phyloP scores from a whole-genome alignment of 805 yeast genomes.

The Myxozyma geophila region DNA sequence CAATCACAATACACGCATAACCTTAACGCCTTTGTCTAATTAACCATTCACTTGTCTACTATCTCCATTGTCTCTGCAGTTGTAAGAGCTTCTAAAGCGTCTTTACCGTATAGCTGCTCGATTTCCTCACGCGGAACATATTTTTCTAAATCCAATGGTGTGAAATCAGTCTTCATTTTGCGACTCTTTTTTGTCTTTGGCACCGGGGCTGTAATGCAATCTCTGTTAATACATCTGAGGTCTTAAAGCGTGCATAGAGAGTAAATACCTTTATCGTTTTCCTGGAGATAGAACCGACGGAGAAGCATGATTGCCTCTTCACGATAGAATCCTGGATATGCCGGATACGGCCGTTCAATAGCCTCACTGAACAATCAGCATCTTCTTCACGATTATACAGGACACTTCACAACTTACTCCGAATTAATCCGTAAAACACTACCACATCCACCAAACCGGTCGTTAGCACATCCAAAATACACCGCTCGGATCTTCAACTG shows the following conservation, averaged over 20 bases:
- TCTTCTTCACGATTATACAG: neutral
- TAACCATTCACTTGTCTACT: neutral
- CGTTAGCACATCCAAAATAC: constrained; percentile 91
- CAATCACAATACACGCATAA: neutral
- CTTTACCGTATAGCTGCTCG: constrained; percentile 44
- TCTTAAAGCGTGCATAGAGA: no score
- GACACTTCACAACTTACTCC: constrained; percentile 44
- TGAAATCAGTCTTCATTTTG: constrained; percentile 55
- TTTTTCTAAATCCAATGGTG: constrained; percentile 28
- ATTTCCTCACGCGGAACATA: constrained; percentile 31
- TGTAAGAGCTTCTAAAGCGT: neutral
- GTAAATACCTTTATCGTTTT: constrained; percentile 59
- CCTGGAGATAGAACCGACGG: constrained; percentile 81
- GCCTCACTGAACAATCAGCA: constrained; percentile 10
- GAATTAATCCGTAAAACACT: constrained; percentile 68
- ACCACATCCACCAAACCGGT: constrained; percentile 96
- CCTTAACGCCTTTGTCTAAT: neutral
- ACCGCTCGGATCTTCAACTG: constrained; percentile 77
- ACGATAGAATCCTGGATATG: constrained; percentile 77
- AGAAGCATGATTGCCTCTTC: constrained; percentile 82
- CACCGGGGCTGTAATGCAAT: constrained; percentile 61
- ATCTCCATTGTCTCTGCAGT: neutral
- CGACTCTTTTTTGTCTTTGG: constrained; percentile 71
- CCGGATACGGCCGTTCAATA: constrained; percentile 40
- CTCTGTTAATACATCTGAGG: neutral